Evolutionary conservation across 1,139 yeast genomes (phyloP), one percentile per base, ranked within the genome.

Genomic region (Geotrichum aggregatum): DNA sequence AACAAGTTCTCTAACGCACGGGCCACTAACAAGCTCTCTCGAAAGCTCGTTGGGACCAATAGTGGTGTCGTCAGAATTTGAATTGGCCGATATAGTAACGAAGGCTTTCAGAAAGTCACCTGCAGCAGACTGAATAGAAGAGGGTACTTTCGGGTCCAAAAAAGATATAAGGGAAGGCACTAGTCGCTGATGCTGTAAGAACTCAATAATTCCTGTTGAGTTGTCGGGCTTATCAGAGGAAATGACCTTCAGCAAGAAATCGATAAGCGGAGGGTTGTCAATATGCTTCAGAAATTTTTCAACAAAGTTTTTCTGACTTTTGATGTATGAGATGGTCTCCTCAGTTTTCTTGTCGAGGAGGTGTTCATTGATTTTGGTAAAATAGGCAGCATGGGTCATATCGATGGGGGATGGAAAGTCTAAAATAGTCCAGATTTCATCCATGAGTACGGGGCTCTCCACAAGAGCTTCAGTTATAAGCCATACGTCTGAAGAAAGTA

Each of bases 21-120:
- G 80, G 45, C 82, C 84, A 49, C 87, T 80, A 11, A 91, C 97
- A 52, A 92, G 76, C 66, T 92, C 92, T 58, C 99, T 76, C 4
- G 96, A 88, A 50, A 92, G 76, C 68, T 92, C 98, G 68, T 92
- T 92, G 8, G 98, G 98, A 1, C 99, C 98, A 60, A 92, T 89
- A 3, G 95, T 87, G 16, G 95, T 85, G 62, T 84, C 87, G 58
- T 79, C 84, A 54, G 77, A 75, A 59, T 89, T 87, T 30, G 94
- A 85, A 66, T 92, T 92, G n/a, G 96, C 96, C 31, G 96, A 87
- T 40, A 94, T 87, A 1, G 97, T 85, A 30, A 92, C 87, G 64
- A 94, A 79, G 0, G 98, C 98, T 66, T 92, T 94, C 52, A 92
- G 71, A 64, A 92, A 92, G 66, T 92, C 99, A 10, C 97, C 95